Percentiles rank a stretch among this genome's conserved stretches.
phyloP scores from a whole-genome alignment of 2,329 filamentous ascomycete species.

The Xylaria sp. region DNA sequence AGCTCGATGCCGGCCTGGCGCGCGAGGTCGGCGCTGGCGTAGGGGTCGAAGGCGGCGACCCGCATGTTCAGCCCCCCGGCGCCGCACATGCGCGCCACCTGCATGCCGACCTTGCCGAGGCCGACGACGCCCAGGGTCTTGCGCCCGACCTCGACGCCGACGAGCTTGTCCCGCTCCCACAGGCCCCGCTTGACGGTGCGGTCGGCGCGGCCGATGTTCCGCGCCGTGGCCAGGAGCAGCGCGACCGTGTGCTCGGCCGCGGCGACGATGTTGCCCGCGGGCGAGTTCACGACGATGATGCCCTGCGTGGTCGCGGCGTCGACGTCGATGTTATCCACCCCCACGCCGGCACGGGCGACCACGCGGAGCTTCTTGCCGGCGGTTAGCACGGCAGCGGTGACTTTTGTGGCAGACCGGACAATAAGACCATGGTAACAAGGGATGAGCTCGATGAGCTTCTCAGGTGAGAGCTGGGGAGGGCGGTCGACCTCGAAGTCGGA shows the following conservation, averaged over 20 bases:
- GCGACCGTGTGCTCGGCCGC: constrained; percentile 79
- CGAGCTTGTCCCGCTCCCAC: constrained; percentile 75
- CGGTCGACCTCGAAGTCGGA: constrained; percentile 71
- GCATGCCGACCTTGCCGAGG: constrained; percentile 80
- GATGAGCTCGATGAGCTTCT: constrained; percentile 68
- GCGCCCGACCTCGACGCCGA: constrained; percentile 73
- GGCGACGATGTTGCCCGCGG: constrained; percentile 78
- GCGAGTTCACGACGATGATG: constrained; percentile 80
- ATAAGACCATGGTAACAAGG: constrained; percentile 75
- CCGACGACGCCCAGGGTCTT: constrained; percentile 79
- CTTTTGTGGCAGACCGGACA: constrained; percentile 80
- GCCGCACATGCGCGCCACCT: constrained; percentile 74
- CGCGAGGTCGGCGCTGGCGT: constrained; percentile 74
- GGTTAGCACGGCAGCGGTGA: constrained; percentile 67
- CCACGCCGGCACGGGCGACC: constrained; percentile 79
- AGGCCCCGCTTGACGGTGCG: constrained; percentile 69
- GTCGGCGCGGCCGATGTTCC: constrained; percentile 73
- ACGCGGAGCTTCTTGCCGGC: constrained; percentile 73
- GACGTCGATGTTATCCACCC: constrained; percentile 82
- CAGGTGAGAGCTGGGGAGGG: constrained; percentile 61
- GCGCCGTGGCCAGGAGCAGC: constrained; percentile 72
- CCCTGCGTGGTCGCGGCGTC: constrained; percentile 71
- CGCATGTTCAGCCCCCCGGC: constrained; percentile 78
- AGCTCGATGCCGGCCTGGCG: constrained; percentile 67
- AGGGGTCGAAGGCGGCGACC: constrained; percentile 75